These are phyloP conservation scores for Linderniella brevidens DNA, from an alignment of 257 asterid species.

Conservation along the genomic window DNA sequence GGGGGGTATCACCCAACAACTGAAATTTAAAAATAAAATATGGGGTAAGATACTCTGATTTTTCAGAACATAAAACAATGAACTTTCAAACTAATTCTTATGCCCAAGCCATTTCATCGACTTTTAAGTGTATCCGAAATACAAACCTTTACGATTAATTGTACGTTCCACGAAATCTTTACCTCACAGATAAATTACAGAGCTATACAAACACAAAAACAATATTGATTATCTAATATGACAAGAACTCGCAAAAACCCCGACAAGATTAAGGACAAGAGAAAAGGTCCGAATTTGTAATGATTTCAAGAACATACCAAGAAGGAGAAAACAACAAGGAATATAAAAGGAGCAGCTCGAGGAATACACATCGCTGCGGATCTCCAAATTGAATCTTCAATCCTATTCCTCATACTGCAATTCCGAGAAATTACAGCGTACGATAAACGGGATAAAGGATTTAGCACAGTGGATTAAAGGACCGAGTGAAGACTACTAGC, in stretches of 20 bases:
- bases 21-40: slow-evolving; percentile 17
- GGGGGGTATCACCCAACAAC: slow-evolving; percentile 37
- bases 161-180: too few species aligned
- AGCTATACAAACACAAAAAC: too few species aligned
- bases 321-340: slow-evolving; percentile 15
- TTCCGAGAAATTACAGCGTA: too few species aligned
- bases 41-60: slow-evolving; percentile 5
- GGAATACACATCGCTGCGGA: slow-evolving; percentile 25
- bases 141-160: too few species aligned
- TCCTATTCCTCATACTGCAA: not conserved
- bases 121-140: not conserved
- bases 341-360: slow-evolving; percentile 15
- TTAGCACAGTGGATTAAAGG: too few species aligned
- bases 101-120: not conserved
- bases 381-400: slow-evolving; percentile 20
- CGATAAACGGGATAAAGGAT: too few species aligned
- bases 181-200: too few species aligned
- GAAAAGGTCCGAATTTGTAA: slow-evolving; percentile 4
- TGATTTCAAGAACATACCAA: slow-evolving; percentile 12
- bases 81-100: slow-evolving; percentile 2
- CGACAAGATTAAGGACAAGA: not conserved
- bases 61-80: not conserved
- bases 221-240: too few species aligned
- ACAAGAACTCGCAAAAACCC: slow-evolving; percentile 3
- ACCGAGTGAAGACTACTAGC: too few species aligned